These are phyloP conservation scores for Eutypella sp. DNA, from an alignment of 2,329 filamentous ascomycete genomes.

Conservation along the genomic window DNA sequence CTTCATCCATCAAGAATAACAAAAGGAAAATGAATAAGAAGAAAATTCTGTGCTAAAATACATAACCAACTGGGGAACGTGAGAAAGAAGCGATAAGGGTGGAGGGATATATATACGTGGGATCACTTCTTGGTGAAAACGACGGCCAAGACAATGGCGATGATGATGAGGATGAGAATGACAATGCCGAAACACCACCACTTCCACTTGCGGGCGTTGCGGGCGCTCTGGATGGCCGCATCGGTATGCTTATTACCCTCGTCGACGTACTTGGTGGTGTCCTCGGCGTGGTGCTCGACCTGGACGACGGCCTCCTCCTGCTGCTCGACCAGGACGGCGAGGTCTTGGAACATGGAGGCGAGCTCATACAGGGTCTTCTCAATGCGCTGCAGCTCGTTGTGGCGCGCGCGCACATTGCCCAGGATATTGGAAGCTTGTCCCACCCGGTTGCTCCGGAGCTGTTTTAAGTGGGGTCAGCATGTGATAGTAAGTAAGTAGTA, in stretches of 20 bases:
- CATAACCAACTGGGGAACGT: too few relatives aligned
- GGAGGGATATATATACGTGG: background rate
- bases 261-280: constrained; percentile 62
- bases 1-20: too few relatives aligned
- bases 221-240: constrained; percentile 62
- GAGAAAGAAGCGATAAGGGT: too few relatives aligned
- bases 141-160: constrained; percentile 51
- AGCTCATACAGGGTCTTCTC: constrained; percentile 71
- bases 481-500: too few relatives aligned
- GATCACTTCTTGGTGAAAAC: constrained; percentile 31
- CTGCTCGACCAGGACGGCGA: constrained; percentile 68
- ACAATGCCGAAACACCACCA: constrained; percentile 70
- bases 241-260: constrained; percentile 66
- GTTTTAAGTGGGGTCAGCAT: constrained; percentile 11
- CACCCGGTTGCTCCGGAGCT: constrained; percentile 72
- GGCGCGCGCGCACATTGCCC: constrained; percentile 73
- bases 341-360: constrained; percentile 64
- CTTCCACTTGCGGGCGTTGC: constrained; percentile 68
- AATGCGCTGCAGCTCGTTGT: constrained; percentile 78
- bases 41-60: too few relatives aligned
- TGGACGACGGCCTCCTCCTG: constrained; percentile 61
- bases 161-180: constrained; percentile 51
- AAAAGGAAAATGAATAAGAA: too few relatives aligned
- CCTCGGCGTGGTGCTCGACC: constrained; percentile 60
- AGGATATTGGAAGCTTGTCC: constrained; percentile 70